Evolutionary conservation across 2,329 filamentous ascomycete species (phyloP).

Genomic region (Ramularia collo-cygni): DNA sequence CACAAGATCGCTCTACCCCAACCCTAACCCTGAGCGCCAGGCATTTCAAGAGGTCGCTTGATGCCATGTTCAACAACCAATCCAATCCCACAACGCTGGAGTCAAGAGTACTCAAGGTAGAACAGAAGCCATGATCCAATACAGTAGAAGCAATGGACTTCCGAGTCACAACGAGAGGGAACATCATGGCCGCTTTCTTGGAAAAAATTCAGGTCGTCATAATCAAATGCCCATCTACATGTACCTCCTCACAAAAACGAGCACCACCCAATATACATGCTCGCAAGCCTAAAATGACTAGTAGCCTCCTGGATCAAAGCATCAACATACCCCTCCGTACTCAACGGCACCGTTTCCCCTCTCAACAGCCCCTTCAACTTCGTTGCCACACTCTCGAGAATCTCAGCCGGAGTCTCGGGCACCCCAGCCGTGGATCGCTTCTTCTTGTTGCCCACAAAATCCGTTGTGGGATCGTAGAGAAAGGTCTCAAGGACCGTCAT

Average conservation of each 20-base stretch:
- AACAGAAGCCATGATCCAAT: too few species aligned
- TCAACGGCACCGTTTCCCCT: constrained; percentile 84
- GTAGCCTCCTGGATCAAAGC: constrained; percentile 84
- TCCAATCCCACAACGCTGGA: too few species aligned
- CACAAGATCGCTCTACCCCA: too few species aligned
- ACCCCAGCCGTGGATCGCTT: constrained; percentile 49
- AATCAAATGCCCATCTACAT: too few species aligned
- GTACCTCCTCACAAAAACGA: constrained; percentile 15
- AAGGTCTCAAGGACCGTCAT: constrained; percentile 98
- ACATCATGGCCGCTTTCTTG: too few species aligned
- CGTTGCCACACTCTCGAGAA: constrained; percentile 78
- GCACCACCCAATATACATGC: constrained; percentile 76
- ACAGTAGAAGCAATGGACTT: too few species aligned
- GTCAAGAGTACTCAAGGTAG: too few species aligned
- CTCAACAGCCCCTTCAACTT: constrained; percentile 80
- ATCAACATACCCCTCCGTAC: constrained; percentile 95
- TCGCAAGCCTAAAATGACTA: constrained; percentile 68
- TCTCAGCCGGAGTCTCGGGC: constrained; percentile 65
- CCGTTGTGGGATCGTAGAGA: constrained; percentile 91
- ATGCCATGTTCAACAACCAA: too few species aligned
- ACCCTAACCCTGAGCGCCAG: too few species aligned
- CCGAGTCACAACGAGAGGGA: too few species aligned
- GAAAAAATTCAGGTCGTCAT: too few species aligned
- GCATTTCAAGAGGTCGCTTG: too few species aligned
- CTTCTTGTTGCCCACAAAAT: constrained; percentile 71